These are phyloP conservation scores for Lindgomyces ingoldianus DNA, from an alignment of 495 filamentous ascomycete genomes.

Conservation along the genomic window DNA sequence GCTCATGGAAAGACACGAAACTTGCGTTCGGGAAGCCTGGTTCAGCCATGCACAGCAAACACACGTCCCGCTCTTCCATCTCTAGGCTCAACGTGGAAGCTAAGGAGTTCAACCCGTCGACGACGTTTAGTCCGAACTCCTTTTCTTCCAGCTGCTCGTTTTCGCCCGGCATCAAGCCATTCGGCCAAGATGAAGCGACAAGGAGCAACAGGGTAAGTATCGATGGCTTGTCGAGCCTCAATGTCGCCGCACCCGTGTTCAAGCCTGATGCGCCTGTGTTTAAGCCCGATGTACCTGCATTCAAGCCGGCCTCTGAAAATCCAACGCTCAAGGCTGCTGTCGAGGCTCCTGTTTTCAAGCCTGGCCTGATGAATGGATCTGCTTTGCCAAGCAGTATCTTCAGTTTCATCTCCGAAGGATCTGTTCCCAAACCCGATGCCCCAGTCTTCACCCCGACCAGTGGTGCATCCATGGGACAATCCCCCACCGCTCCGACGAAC, in stretches of 20 bases:
- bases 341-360: slow-evolving; percentile 26
- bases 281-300: slow-evolving; percentile 52
- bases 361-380: slow-evolving; percentile 15
- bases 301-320: slow-evolving; percentile 47
- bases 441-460: slow-evolving; percentile 64
- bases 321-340: slow-evolving; percentile 66
- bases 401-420: slow-evolving; percentile 67
- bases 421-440: slow-evolving; percentile 78
- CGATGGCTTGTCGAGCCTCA: slow-evolving; percentile 51
- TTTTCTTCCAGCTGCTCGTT: slow-evolving; percentile 55
- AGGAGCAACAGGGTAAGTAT: slow-evolving; percentile 33
- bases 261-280: slow-evolving; percentile 55
- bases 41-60: slow-evolving; percentile 47
- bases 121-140: slow-evolving; percentile 61
- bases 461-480: background rate
- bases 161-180: slow-evolving; percentile 47
- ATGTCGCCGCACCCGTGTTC: slow-evolving; percentile 70
- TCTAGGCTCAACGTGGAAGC: slow-evolving; percentile 86
- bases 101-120: slow-evolving; percentile 75
- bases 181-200: slow-evolving; percentile 10
- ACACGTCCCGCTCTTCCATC: slow-evolving; percentile 64
- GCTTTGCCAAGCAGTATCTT: slow-evolving; percentile 57
- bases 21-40: slow-evolving; percentile 35
- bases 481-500: slow-evolving; percentile 22
- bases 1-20: slow-evolving; percentile 54